These are phyloP conservation scores for Colletotrichum cuscutae DNA, from an alignment of 2,329 filamentous ascomycete species.

Conservation along the genomic window DNA sequence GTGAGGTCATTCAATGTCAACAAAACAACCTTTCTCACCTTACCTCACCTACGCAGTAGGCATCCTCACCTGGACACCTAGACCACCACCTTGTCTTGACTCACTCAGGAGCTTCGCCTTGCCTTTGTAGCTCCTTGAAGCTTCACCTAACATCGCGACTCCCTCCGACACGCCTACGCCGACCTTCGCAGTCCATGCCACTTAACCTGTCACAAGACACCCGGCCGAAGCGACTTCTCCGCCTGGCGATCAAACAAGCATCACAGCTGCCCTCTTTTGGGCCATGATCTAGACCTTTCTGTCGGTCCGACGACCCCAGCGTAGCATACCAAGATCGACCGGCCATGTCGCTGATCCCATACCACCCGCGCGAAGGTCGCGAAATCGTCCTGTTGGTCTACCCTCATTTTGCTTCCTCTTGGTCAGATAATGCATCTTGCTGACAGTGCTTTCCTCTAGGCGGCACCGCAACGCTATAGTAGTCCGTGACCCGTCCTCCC, in stretches of 20 bases:
- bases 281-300: constrained; percentile 4
- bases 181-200: not conserved
- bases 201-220: not conserved
- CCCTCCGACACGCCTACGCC: too few species aligned
- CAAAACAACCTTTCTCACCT: not conserved
- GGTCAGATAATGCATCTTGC: not conserved
- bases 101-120: not conserved
- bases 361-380: constrained; percentile 76
- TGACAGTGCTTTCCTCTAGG: constrained; percentile 56
- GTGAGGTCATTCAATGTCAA: constrained; percentile 22
- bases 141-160: not conserved
- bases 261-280: not conserved
- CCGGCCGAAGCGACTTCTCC: not conserved
- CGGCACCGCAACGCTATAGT: constrained; percentile 94
- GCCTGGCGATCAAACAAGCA: not conserved
- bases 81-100: not conserved
- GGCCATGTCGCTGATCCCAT: constrained; percentile 78
- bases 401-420: not conserved
- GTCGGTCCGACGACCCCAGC: constrained; percentile 23
- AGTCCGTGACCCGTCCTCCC: constrained; percentile 86
- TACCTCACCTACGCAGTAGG: too few species aligned
- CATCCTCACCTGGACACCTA: not conserved
- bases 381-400: constrained; percentile 81
- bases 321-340: not conserved
- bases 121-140: not conserved